Percentiles rank a stretch among this genome's conserved stretches.
These are phyloP conservation scores for Pythium periplocum DNA, from an alignment of 352 stramenopile genomes.

Conservation along the genomic window DNA sequence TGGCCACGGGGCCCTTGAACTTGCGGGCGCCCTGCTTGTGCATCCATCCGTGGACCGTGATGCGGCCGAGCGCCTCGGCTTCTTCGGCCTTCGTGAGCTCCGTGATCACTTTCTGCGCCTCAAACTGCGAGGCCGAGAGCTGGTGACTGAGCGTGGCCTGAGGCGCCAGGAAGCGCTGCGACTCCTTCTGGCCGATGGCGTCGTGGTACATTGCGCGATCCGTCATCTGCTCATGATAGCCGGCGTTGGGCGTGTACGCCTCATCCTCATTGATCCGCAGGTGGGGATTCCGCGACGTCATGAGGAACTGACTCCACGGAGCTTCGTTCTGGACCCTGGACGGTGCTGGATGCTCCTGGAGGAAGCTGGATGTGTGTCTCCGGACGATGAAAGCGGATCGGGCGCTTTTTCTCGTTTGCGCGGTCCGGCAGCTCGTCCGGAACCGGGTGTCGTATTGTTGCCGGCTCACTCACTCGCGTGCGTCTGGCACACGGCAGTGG, in stretches of 20 bases:
- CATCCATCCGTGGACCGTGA: constrained; percentile 80
- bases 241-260: constrained; percentile 12
- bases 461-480: too few relatives aligned
- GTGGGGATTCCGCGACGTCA: constrained; percentile 6
- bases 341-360: too few relatives aligned
- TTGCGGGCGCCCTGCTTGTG: constrained; percentile 80
- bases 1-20: constrained; percentile 76
- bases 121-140: constrained; percentile 10
- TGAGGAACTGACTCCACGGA: not conserved
- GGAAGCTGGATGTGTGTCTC: too few relatives aligned
- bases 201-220: constrained; percentile 11
- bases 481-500: too few relatives aligned
- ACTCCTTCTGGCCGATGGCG: constrained; percentile 7
- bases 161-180: constrained; percentile 5
- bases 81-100: constrained; percentile 62
- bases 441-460: too few relatives aligned
- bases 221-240: constrained; percentile 2
- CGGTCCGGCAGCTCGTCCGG: too few relatives aligned
- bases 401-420: too few relatives aligned
- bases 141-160: not conserved
- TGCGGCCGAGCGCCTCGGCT: constrained; percentile 43
- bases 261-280: constrained; percentile 18
- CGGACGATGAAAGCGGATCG: too few relatives aligned
- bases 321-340: too few relatives aligned
- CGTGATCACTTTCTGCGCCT: constrained; percentile 52